These are phyloP conservation scores for Alternaria consortialis DNA, from an alignment of 2,329 filamentous ascomycete genomes.

Conservation along the genomic window DNA sequence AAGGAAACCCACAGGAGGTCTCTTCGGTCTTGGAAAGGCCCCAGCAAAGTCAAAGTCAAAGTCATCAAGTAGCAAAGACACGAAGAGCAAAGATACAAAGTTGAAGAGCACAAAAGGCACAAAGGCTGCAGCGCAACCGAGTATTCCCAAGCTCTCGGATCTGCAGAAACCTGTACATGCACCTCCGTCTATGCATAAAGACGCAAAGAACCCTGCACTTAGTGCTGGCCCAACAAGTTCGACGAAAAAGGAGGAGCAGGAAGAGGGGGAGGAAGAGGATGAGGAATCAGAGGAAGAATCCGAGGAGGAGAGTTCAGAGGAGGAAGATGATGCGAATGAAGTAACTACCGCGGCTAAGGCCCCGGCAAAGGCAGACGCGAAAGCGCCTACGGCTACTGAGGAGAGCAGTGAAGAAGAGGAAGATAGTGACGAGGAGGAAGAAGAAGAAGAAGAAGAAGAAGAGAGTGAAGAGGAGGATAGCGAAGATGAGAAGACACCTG, in stretches of 20 bases:
- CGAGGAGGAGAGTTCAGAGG: slow-evolving; percentile 8
- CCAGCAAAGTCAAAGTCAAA: slow-evolving; percentile 14
- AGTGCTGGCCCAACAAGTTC: slow-evolving; percentile 30
- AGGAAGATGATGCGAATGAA: slow-evolving; percentile 5
- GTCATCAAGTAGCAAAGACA: slow-evolving; percentile 8
- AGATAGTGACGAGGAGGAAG: slow-evolving; percentile 1
- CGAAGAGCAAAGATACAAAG: slow-evolving; percentile 2
- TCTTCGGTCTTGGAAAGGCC: slow-evolving; percentile 12
- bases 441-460: slow-evolving; percentile 14
- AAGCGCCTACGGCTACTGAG: background rate
- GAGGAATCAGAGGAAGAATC: slow-evolving; percentile 7
- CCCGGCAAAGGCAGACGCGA: background rate
- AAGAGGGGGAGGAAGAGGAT: slow-evolving; percentile 14
- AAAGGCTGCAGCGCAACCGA: background rate
- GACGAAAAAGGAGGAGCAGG: slow-evolving; percentile 18
- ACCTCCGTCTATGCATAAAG: slow-evolving; percentile 35
- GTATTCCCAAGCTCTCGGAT: slow-evolving; percentile 27
- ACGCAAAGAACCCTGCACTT: slow-evolving; percentile 37
- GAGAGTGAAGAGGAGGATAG: slow-evolving; percentile 16
- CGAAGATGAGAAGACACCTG: slow-evolving; percentile 24
- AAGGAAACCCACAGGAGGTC: slow-evolving; percentile 13
- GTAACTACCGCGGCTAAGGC: background rate
- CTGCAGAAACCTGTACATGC: slow-evolving; percentile 33
- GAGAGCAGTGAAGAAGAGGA: slow-evolving; percentile 1
- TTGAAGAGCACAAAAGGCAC: background rate